Evolutionary conservation across 495 filamentous ascomycete genomes (phyloP), one percentile per base, ranked within the genome.

Genomic region (Talaromyces ruber): DNA sequence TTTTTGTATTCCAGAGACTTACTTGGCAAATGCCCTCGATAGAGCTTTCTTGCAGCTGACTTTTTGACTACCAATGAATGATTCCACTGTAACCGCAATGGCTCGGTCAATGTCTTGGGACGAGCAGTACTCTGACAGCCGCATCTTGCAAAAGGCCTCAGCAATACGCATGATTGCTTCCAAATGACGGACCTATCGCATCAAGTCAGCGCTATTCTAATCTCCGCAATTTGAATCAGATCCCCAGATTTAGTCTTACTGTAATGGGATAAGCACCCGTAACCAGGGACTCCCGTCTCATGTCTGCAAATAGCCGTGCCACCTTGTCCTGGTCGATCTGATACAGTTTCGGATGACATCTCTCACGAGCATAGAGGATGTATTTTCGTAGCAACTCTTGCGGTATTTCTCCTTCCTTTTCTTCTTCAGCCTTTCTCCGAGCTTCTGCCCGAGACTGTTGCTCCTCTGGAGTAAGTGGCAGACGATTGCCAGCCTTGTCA

Each of bases 281-380:
- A 0, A 93, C 93, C 55, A 97, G 74, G 32, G 85, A 89, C 74
- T 99, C 94, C 54, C 92, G 81, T 61, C 94, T 81, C 92, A 99
- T 97, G 76, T 99, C 95, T 6, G 92, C 91, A 70, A 97, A 99
- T 2, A 99, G 80, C 47, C 92, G 82, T 14, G 95, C 90, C 32
- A 99, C 84, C 76, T 99, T 99, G 71, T 98, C 95, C 71, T 96
- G 90, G 68, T 99, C 95, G 76, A 99, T 97, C 71, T 98, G 92
- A 69, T 97, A 93, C 37, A 99, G 80, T 73, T 98, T 97, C 32
- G 95, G 95, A 62, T 82, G 81, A 74, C 91, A 95, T 65, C 86
- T 86, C 72, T 98, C 93, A 25, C 95, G 84, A 2, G 95, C 93
- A 70, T 97, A 98, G 37, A 98, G 82, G 68, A 99, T 98, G 73